Base-by-base conservation (phyloP, 768 basidiomycete genomes). In the Plicaturopsis crispa region DNA sequence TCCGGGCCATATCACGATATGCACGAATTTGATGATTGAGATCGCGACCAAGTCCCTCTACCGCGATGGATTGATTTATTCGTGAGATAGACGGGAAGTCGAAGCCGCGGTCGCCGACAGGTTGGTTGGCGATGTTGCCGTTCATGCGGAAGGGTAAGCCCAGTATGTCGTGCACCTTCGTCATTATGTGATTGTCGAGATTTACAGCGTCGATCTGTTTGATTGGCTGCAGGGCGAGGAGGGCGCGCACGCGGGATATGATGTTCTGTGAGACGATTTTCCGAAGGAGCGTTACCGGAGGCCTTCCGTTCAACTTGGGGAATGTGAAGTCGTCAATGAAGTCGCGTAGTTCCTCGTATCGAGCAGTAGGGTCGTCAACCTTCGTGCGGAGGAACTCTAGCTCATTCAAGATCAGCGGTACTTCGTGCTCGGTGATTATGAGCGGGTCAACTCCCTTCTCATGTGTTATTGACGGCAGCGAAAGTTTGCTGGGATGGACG, bases 151-250 rank as follows among this genome's bases (percentile, higher is more conserved):
- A 61, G 0, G 56, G 55, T 32, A 61, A 54, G 0, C 50, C 51
- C 1, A 48, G 28, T 6, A 37, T 12, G 0, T 44, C 21, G 23
- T 61, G 56, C 1, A 59, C 33, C 7, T 42, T 36, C 1, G 20
- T 19, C 2, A 40, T 39, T 0, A 61, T 22, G 0, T 17, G 8
- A 0, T 36, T 31, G 30, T 56, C 56, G 0, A 57, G 39, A 13
- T 31, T 30, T 4, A 33, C 39, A 1, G 49, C 50, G 31, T 60
- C 45, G 0, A 17, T 2, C 0, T 26, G 40, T 3, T 33, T 36
- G 16, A 56, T 43, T n/a, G 55, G 51, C 36, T 59, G 55, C 1
- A 59, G 36, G 1, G 49, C 45, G 0, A 60, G 34, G 0, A 49
- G 39, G 0, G 54, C 39, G 1, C 50, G 32, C 14, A 40, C 36